Evolutionary conservation across 1,284 basidiomycete species (phyloP), one percentile per base, ranked within the genome.

Genomic region (Cerrena zonata): DNA sequence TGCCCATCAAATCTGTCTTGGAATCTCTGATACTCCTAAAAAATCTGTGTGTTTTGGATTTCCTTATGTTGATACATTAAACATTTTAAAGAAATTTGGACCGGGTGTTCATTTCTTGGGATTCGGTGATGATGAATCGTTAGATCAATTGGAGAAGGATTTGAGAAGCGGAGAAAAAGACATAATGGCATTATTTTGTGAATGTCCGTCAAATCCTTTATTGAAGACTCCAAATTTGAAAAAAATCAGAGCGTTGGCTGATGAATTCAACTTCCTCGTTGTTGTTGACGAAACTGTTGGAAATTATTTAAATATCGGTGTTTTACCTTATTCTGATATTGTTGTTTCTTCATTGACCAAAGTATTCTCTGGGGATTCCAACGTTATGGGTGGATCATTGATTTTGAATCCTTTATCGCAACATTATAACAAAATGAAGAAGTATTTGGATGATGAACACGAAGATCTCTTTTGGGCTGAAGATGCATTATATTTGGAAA

Each of bases 41-140:
- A n/a, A n/a, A n/a, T n/a, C n/a, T n/a, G n/a, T n/a, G n/a, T n/a
- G n/a, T n/a, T n/a, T n/a, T n/a, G n/a, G n/a, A n/a, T n/a, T n/a
- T n/a, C n/a, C n/a, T n/a, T n/a, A n/a, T n/a, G n/a, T n/a, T n/a
- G n/a, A n/a, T n/a, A n/a, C n/a, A n/a, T n/a, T n/a, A n/a, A 95
- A 95, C 68, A 82, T 94, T 43, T 73, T 96, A 7, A 74, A 92
- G 56, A 95, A 96, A 69, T 95, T 91, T 89, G 93, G 93, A 2
- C 86, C 88, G 1, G 93, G 93, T 0, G 89, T 84, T 58, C 77
- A 89, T 65, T 94, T 94, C 71, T 79, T 88, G 51, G 93, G 91
- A 11, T 74, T 79, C 55, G 92, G 92, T 2, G 69, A 82, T 10
- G 79, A 47, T 25, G 44, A 45, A 10, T 19, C 27, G 22, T 15